Conservation (phyloP, 2,329 filamentous ascomycete species). For the Fusarium dimerum region DNA sequence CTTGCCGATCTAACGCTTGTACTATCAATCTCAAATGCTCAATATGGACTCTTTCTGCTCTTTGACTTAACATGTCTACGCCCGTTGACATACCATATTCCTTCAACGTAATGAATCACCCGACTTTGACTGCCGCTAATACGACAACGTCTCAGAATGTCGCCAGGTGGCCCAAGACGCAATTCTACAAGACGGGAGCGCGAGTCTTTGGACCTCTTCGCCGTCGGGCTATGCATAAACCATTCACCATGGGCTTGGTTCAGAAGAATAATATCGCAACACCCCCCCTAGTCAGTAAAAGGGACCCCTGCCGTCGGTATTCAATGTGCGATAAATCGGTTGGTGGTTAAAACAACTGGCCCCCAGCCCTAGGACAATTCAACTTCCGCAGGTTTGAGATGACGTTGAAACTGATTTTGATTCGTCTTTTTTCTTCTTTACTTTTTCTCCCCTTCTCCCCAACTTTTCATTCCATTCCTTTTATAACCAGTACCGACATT, state of each 20-base stretch:
- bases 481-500: slow-evolving; percentile 9
- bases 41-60: no score
- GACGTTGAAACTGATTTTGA: slow-evolving; percentile 13
- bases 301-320: slow-evolving; percentile 19
- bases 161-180: slow-evolving; percentile 10
- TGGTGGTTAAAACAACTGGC: neutral
- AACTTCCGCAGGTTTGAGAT: slow-evolving; percentile 9
- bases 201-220: no score
- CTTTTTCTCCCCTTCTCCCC: slow-evolving; percentile 1
- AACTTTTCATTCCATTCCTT: slow-evolving; percentile 2
- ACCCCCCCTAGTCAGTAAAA: neutral
- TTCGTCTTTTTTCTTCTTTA: neutral
- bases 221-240: neutral
- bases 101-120: slow-evolving; percentile 3
- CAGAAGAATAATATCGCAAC: neutral
- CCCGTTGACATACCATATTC: no score
- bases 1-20: no score
- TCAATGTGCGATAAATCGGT: slow-evolving; percentile 22
- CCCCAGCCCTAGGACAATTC: slow-evolving; percentile 5
- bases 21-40: no score
- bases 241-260: neutral
- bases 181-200: no score
- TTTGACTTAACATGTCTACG: no score
- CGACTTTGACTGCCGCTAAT: slow-evolving; percentile 9
- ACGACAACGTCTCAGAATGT: slow-evolving; percentile 7